phyloP scores from a whole-genome alignment of 2,329 filamentous ascomycete species.

The Cladosporium sp. region DNA sequence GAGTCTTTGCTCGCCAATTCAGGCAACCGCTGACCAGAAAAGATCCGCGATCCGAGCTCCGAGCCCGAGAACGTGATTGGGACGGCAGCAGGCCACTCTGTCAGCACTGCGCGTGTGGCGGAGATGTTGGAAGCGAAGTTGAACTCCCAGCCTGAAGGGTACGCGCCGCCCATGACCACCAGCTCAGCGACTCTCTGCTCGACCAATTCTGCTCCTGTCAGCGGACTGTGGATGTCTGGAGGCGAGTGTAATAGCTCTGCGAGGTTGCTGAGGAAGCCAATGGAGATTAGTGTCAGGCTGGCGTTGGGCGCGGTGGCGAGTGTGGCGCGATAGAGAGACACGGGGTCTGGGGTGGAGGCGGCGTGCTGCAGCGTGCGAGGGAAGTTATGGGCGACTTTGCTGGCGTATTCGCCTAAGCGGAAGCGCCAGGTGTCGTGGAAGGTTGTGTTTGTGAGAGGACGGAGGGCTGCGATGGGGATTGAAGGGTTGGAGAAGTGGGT shows the following conservation, averaged over 20 bases:
- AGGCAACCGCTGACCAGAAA: conserved; percentile 43
- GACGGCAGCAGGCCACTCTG: conserved; percentile 45
- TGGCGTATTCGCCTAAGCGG: conserved; percentile 25
- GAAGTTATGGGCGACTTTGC: conserved; percentile 19
- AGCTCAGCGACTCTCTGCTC: conserved; percentile 50
- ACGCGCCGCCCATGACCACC: conserved; percentile 55
- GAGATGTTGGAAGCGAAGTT: conserved; percentile 51
- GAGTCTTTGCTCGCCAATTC: conserved; percentile 11
- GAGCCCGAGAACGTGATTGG: conserved; percentile 45
- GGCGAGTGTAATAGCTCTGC: conserved; percentile 50
- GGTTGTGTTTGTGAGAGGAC: conserved; percentile 25
- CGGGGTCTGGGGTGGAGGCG: conserved; percentile 19
- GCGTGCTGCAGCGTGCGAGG: conserved; percentile 17
- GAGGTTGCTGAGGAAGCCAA: conserved; percentile 35
- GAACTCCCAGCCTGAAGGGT: conserved; percentile 50
- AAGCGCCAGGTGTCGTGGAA: conserved; percentile 22
- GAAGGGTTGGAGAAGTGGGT: conserved; percentile 23
- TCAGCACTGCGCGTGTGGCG: conserved; percentile 47
- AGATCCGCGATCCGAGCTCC: conserved; percentile 47
- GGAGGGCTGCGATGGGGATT: conserved; percentile 24
- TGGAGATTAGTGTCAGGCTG: conserved; percentile 26
- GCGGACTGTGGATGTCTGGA: conserved; percentile 41
- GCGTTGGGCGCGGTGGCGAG: conserved; percentile 18
- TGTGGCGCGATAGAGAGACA: conserved; percentile 20
- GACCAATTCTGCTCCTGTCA: conserved; percentile 46